phyloP scores from a whole-genome alignment of 73 alveolate species.

The Tetrahymena elliotti region DNA sequence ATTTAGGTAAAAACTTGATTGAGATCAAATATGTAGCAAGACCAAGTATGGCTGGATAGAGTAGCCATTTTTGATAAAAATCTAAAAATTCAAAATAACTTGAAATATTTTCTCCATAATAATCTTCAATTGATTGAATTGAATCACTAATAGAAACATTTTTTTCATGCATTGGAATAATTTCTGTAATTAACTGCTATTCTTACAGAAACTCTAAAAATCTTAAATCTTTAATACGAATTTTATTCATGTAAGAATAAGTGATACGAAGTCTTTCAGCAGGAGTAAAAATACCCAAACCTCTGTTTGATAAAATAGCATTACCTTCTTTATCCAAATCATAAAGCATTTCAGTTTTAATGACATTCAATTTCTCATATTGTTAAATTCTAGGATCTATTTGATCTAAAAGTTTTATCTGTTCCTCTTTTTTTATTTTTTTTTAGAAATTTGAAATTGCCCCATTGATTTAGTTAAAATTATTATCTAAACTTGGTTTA shows the following conservation, averaged over 20 bases:
- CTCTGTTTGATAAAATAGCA: neutral
- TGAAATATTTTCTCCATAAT: constrained; percentile 65
- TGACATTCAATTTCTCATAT: neutral
- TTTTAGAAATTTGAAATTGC: neutral
- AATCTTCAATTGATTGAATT: constrained; percentile 23
- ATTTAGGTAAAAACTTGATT: neutral
- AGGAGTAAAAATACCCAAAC: neutral
- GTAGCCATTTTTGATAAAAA: neutral
- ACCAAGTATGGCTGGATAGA: neutral
- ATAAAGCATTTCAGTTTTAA: neutral
- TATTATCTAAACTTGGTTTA: neutral
- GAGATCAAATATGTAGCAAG: neutral
- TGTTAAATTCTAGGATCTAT: neutral
- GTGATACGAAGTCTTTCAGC: neutral
- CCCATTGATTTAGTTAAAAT: neutral
- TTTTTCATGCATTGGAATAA: neutral
- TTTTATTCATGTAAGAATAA: neutral
- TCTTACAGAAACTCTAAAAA: neutral
- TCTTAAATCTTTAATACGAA: neutral
- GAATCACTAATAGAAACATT: neutral
- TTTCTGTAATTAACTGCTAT: neutral
- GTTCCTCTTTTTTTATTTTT: neutral
- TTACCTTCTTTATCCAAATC: neutral
- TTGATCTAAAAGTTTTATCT: neutral
- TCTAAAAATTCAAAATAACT: constrained; percentile 51